Evolutionary conservation across 2,329 filamentous ascomycete species (phyloP), one percentile per base, ranked within the genome.

Genomic region (Paracamarosporium sp.): DNA sequence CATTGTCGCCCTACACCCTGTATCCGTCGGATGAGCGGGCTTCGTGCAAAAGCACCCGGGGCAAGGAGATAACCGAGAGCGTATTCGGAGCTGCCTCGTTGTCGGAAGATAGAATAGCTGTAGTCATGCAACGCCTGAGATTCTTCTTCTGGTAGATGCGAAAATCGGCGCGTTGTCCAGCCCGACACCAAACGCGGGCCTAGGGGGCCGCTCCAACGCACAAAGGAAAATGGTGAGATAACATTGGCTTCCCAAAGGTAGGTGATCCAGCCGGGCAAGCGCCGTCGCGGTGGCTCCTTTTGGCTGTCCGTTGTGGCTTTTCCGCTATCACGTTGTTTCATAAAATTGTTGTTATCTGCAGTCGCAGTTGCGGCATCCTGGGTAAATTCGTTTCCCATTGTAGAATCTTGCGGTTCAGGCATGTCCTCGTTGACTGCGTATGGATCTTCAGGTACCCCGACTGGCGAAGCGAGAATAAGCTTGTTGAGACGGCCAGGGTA

Each of bases 401-500:
- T 89, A 2, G 91, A 93, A 8, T 88, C 86, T 33, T 83, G 81
- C 1, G 67, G 95, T 50, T 94, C 91, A 0, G 93, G 91, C 81
- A 97, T 87, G 2, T 88, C 88, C 11, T 91, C 89, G 64, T 86
- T 88, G 57, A 95, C 88, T 4, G 94, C 95, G 69, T 94, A 94
- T 0, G 95, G 95, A 69, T 99, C 92, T 72, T 96, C 93, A 1
- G 95, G 95, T 7, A 99, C 90, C 20, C 95, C 95, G 20, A 97
- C 95, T 0, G 95, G 95, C 0, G 92, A 97, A 0, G 92, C 95
- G 28, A 99, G 85, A 62, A 99, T 96, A 61, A 99, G 86, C 80
- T 99, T 99, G 80, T 99, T 97, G 31, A 99, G 80, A 65, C 87
- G 91, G 13, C 94, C 94, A 0, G 95, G 95, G 71, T 99, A 99